These are phyloP conservation scores for Sphaerulina musiva DNA, from an alignment of 2,329 filamentous ascomycete species.

Conservation along the genomic window DNA sequence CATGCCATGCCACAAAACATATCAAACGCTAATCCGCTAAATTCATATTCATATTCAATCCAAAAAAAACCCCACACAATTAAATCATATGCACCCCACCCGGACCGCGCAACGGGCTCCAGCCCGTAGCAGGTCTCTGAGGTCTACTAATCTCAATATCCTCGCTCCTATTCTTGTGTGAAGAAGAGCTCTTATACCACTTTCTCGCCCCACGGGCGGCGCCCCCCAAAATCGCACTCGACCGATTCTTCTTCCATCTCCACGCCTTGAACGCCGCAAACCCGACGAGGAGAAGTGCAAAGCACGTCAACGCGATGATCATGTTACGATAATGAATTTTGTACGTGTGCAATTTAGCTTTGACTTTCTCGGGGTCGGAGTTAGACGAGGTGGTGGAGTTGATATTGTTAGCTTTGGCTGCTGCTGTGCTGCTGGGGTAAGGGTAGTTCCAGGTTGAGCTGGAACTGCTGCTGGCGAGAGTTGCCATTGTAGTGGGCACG, in stretches of 20 bases:
- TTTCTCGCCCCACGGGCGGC: background rate
- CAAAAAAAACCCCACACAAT: background rate
- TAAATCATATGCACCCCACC: background rate
- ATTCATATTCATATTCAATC: too few species aligned
- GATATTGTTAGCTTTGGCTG: background rate
- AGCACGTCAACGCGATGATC: constrained; percentile 4
- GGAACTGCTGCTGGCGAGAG: background rate
- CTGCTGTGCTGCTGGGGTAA: too few species aligned
- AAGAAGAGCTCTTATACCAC: background rate
- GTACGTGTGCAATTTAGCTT: background rate
- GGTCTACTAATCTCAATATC: background rate
- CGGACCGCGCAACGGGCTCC: background rate
- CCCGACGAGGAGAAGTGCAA: constrained; percentile 1
- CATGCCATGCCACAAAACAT: too few species aligned
- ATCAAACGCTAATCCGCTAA: too few species aligned
- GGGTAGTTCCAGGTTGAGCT: too few species aligned
- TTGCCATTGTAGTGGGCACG: background rate
- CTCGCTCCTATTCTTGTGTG: background rate
- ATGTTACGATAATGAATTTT: constrained; percentile 7
- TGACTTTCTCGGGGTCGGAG: background rate
- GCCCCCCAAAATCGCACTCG: background rate
- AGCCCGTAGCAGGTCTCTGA: background rate
- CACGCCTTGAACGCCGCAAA: constrained; percentile 10
- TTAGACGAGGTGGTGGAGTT: background rate
- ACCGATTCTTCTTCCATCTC: background rate